phyloP scores from a whole-genome alignment of 2,329 filamentous ascomycete species.

The Epichloe amarillans region DNA sequence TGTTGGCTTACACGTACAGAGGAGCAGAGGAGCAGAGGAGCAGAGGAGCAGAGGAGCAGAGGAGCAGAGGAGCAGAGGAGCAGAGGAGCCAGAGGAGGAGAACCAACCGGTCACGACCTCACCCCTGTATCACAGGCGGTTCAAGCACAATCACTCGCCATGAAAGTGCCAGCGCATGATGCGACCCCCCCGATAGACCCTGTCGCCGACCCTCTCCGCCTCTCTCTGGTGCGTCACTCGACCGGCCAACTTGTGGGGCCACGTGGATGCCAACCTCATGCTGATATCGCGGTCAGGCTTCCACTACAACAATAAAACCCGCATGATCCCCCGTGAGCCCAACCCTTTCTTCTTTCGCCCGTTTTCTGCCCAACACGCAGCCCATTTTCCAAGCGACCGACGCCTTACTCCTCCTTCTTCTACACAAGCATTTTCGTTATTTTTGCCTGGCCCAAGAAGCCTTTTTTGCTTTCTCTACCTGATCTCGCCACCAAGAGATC shows the following conservation, averaged over 20 bases:
- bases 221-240: constrained; percentile 7
- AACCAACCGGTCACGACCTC: constrained; percentile 21
- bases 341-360: constrained; percentile 18
- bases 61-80: background rate
- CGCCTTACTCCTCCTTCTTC: constrained; percentile 7
- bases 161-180: constrained; percentile 33
- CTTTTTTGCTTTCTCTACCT: constrained; percentile 9
- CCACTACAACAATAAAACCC: constrained; percentile 33
- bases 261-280: constrained; percentile 5
- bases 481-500: constrained; percentile 10
- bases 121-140: constrained; percentile 22
- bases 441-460: constrained; percentile 9
- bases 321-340: constrained; percentile 32
- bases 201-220: constrained; percentile 7
- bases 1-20: background rate
- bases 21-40: background rate
- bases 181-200: constrained; percentile 19
- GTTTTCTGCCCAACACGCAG: constrained; percentile 24
- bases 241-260: constrained; percentile 13
- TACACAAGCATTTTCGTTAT: constrained; percentile 3
- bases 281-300: constrained; percentile 15
- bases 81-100: constrained; percentile 19
- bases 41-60: constrained; percentile 17
- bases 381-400: constrained; percentile 10
- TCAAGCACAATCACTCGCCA: constrained; percentile 24